Base-by-base conservation (phyloP, 768 basidiomycete genomes). In the Tricholoma terreum region DNA sequence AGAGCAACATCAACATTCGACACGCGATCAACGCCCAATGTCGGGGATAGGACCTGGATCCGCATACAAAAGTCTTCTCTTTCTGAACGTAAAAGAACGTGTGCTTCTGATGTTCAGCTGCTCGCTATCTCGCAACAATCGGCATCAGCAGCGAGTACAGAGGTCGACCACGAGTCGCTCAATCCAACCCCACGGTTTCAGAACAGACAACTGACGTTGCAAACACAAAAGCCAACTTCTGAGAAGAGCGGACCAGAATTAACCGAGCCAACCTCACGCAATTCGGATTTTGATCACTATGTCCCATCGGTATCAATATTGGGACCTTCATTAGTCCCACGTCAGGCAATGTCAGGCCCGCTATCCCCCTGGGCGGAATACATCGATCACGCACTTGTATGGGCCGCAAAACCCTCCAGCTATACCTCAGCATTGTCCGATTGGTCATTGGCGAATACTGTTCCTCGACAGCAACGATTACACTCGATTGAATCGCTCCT, bases 401-500 rank as follows among this genome's bases (percentile, higher is more conserved):
- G 73, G 71, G 71, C 75, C 35, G 65, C 69, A 6, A 63, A 61
- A 58, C 63, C 46, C 27, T 48, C 24, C 27, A 19, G 46, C 46
- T n/a, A 27, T 27, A 11, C 27, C 68, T 46, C 52, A 60, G 35
- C 40, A 48, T 30, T 58, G 34, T 63, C 54, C 15, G 66, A 71
- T 34, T 64, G 63, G 24, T 35, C 56, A 31, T 74, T 76, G 72
- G 72, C 67, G 58, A 63, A 63, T 10, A 61, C 64, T 8, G 58
- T 81, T 11, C 69, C 75, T 3, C 59, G 56, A 1, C 71, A 67
- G 17, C 69, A 72, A 40, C 67, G 68, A 12, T 59, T 81, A 8
- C 76, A 79, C 58, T 73, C 74, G 1, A 54, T 84, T 9, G 75
- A 79, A n/a, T 71, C 80, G 1, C 58, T 84, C 7, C 61, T 84